Base-by-base conservation (phyloP, 2,329 filamentous ascomycete genomes). In the Fusarium robinianum region DNA sequence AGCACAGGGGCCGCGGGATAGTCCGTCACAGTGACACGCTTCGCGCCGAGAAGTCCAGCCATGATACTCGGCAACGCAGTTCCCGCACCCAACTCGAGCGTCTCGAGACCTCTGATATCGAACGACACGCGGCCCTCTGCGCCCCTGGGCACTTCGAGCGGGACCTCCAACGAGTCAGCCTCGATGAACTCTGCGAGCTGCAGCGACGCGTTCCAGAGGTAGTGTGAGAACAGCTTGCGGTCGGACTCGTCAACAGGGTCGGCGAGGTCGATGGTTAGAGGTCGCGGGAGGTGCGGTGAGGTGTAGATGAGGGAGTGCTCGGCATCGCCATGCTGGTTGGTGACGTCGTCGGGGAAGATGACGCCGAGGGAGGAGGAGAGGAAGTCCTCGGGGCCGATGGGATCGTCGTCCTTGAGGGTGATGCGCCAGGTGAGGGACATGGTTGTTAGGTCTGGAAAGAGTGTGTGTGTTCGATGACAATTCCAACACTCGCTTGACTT, bases 31-130 rank as follows among this genome's bases (percentile, higher is more conserved):
- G 77, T 70, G 5, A 85, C 76, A 63, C 77, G 56, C 18, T 49
- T 24, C 3, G 76, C 79, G 18, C 76, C 76, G 6, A 76, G 58
- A 16, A 80, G 60, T 0, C 69, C 71, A 3, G 71, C 68, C 63
- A 82, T 65, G 22, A 80, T 71, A 22, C 73, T 76, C 3, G 77
- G 74, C 36, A 82, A 59, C 2, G 73, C 80, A 46, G 77, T 81
- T 64, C 85, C 85, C 55, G 85, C 83, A 14, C 85, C 86, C 10
- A 90, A 66, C 67, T 90, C 85, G 9, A 88, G 62, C 6, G 79
- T 78, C 8, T 62, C 65, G 53, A 80, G 65, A 2, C 74, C 78
- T 25, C 70, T 55, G 3, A 86, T 74, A 46, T 74, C 63, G 58
- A 79, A 80, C 17, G 40, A 49, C 19, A 49, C 16, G 11, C 22